These are phyloP conservation scores for Talaromyces sp. DNA, from an alignment of 2,329 filamentous ascomycete species.

Conservation along the genomic window DNA sequence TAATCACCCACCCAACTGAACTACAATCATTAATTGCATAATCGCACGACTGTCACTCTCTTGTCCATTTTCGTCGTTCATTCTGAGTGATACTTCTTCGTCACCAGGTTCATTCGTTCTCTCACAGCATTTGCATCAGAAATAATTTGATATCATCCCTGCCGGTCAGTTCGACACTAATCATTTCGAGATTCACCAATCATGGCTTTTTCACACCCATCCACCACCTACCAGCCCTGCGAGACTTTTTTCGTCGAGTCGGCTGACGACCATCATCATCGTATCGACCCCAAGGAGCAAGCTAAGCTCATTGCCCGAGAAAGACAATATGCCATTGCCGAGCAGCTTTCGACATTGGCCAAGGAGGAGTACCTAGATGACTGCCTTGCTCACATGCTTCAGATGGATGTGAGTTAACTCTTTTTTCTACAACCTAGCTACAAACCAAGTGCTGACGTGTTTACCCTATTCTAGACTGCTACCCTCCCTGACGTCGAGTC, in stretches of 20 bases:
- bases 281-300: constrained; percentile 67
- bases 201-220: constrained; percentile 51
- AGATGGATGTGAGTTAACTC: constrained; percentile 67
- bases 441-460: neutral
- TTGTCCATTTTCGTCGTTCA: constrained; percentile 34
- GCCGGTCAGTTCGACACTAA: constrained; percentile 15
- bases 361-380: constrained; percentile 91
- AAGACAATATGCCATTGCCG: constrained; percentile 79
- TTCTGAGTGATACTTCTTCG: constrained; percentile 24
- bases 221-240: constrained; percentile 56
- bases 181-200: constrained; percentile 19
- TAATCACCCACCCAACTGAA: constrained; percentile 48
- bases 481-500: constrained; percentile 94
- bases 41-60: constrained; percentile 47
- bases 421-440: neutral
- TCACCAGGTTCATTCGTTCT: constrained; percentile 40
- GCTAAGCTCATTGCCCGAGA: constrained; percentile 72
- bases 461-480: constrained; percentile 52
- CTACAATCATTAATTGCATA: constrained; percentile 49
- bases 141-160: constrained; percentile 19
- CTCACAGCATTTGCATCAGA: constrained; percentile 27
- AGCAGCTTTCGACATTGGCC: constrained; percentile 78
- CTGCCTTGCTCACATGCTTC: constrained; percentile 86
- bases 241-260: constrained; percentile 64
- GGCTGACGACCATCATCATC: constrained; percentile 46